Evolutionary conservation across 2,329 filamentous ascomycete species (phyloP).

Genomic region (Biscogniauxia marginata): DNA sequence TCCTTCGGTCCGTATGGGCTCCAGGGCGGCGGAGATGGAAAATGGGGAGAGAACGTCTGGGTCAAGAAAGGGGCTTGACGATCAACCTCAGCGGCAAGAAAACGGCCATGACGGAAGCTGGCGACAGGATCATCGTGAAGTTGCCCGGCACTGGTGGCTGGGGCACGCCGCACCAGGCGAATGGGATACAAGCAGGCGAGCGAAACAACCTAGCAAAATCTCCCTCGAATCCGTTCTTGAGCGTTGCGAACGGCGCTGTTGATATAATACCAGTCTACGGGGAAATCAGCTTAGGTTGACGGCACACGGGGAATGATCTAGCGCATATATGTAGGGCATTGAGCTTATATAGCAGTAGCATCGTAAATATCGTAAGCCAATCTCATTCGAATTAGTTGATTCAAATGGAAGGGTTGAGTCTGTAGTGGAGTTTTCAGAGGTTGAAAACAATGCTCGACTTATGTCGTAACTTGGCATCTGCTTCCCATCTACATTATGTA

Average conservation of each 20-base stretch:
- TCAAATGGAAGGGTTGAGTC: too few relatives aligned
- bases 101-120: slow-evolving; percentile 15
- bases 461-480: too few relatives aligned
- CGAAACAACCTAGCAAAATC: neutral
- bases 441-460: too few relatives aligned
- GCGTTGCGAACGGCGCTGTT: slow-evolving; percentile 4
- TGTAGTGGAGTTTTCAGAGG: too few relatives aligned
- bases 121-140: slow-evolving; percentile 20
- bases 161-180: slow-evolving; percentile 7
- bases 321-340: too few relatives aligned
- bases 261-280: slow-evolving; percentile 7
- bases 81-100: slow-evolving; percentile 23
- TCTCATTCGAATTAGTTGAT: too few relatives aligned
- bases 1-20: slow-evolving; percentile 71
- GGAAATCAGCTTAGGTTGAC: slow-evolving; percentile 2
- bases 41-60: slow-evolving; percentile 58
- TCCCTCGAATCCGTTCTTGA: slow-evolving; percentile 1
- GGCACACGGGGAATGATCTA: too few relatives aligned
- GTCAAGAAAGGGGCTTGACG: slow-evolving; percentile 9
- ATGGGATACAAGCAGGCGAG: neutral
- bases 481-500: too few relatives aligned
- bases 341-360: too few relatives aligned
- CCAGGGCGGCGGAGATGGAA: slow-evolving; percentile 65
- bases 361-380: too few relatives aligned
- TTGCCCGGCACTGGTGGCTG: slow-evolving; percentile 25